phyloP scores from a whole-genome alignment of 106 monocot species.

The Gastrodia elata region DNA sequence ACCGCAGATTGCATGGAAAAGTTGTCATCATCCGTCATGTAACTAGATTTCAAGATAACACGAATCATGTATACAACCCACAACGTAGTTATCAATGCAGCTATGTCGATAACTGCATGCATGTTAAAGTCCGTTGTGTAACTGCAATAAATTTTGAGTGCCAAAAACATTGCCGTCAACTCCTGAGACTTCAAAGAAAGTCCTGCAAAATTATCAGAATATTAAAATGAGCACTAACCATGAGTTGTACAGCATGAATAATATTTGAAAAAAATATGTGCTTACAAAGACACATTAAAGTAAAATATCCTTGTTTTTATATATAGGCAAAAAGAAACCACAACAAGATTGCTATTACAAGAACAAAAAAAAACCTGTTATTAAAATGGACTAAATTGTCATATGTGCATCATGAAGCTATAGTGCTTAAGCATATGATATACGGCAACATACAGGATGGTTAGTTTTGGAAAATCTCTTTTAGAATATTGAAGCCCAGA shows the following conservation, averaged over 20 bases:
- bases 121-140: not conserved
- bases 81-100: conserved; percentile 8
- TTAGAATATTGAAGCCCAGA: not conserved
- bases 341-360: not conserved
- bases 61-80: conserved; percentile 9
- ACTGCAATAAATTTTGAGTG: not conserved
- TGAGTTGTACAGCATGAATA: not conserved
- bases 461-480: not conserved
- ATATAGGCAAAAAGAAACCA: not conserved
- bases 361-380: not conserved
- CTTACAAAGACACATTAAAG: not conserved
- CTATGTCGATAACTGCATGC: not conserved
- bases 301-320: not conserved
- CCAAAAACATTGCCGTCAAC: conserved; percentile 5
- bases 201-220: not conserved
- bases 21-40: conserved; percentile 2
- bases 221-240: not conserved
- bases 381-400: not conserved
- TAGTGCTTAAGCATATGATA: not conserved
- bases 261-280: not conserved
- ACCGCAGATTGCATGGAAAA: not conserved
- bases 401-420: not conserved
- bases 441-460: not conserved
- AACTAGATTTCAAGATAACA: conserved; percentile 2
- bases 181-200: conserved; percentile 11